Evolutionary conservation across 257 asterid genomes (phyloP).

Genomic region (Phtheirospermum japonicum): DNA sequence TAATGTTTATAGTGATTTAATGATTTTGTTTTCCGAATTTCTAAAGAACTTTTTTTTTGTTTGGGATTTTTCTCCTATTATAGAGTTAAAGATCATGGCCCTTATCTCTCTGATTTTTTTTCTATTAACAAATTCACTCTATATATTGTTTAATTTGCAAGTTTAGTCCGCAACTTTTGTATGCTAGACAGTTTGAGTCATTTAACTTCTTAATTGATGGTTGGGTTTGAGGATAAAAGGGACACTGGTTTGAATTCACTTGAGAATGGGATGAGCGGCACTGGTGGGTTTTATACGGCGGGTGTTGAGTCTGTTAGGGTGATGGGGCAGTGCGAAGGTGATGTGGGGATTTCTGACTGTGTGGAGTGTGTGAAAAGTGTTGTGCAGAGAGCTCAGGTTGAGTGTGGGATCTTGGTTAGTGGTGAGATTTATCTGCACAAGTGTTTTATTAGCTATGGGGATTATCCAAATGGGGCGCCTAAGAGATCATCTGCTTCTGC

Average conservation of each 20-base stretch:
- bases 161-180: no score
- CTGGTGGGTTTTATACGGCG: conserved; percentile 62
- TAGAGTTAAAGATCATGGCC: no score
- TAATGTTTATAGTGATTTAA: no score
- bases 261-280: conserved; percentile 59
- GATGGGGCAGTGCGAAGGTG: conserved; percentile 95
- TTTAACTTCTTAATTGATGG: no score
- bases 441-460: conserved; percentile 71
- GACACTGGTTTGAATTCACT: conserved; percentile 68
- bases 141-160: no score
- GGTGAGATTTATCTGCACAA: conserved; percentile 83
- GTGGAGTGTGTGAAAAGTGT: conserved; percentile 83
- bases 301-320: conserved; percentile 62
- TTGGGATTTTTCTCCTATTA: no score
- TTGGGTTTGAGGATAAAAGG: conserved; percentile 79
- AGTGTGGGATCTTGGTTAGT: conserved; percentile 87
- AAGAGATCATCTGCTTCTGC: conserved; percentile 50
- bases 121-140: no score
- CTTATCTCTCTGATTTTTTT: no score
- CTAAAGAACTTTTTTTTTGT: no score
- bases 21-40: no score
- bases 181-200: no score
- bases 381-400: conserved; percentile 91
- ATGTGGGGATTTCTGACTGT: conserved; percentile 80
- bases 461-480: conserved; percentile 69